phyloP scores from a whole-genome alignment of 139 green algal species.

The Chlamydomonas sp. region DNA sequence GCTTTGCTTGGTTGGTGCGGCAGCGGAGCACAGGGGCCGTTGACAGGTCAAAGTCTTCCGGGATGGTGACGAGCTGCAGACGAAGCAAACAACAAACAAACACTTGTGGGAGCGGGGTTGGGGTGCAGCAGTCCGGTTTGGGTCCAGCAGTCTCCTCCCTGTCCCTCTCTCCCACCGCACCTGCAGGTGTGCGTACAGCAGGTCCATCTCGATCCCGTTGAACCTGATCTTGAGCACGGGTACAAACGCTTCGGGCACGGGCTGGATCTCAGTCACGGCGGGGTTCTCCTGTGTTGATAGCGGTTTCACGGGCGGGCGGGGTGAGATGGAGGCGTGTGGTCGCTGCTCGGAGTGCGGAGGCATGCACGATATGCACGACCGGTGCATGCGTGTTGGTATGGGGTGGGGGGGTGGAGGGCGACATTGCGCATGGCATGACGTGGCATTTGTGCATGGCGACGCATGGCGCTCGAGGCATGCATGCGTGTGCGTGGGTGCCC shows the following conservation, averaged over 20 bases:
- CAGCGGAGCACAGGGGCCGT: background rate
- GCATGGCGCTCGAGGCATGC: too few relatives aligned
- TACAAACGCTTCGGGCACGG: conserved; percentile 83
- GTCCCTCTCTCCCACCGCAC: background rate
- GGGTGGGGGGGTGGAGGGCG: background rate
- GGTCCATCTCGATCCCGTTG: conserved; percentile 81
- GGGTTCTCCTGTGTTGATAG: conserved; percentile 39
- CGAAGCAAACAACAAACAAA: background rate
- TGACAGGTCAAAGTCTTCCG: background rate
- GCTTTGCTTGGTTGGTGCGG: background rate
- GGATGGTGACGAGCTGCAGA: background rate
- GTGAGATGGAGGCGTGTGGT: too few relatives aligned
- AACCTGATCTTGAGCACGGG: conserved; percentile 95
- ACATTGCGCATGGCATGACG: too few relatives aligned
- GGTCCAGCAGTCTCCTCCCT: background rate
- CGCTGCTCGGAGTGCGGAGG: too few relatives aligned
- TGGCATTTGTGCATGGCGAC: too few relatives aligned
- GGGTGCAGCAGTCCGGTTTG: background rate
- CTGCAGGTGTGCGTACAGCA: conserved; percentile 79
- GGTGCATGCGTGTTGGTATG: background rate
- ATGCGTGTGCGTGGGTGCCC: too few relatives aligned
- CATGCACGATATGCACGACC: too few relatives aligned
- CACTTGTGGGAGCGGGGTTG: background rate
- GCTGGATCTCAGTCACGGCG: conserved; percentile 69
- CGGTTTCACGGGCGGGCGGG: too few relatives aligned